Percentiles rank a stretch among this genome's conserved stretches.
These are phyloP conservation scores for Bipolaris gigantea DNA, from an alignment of 2,329 filamentous ascomycete species.

Conservation along the genomic window DNA sequence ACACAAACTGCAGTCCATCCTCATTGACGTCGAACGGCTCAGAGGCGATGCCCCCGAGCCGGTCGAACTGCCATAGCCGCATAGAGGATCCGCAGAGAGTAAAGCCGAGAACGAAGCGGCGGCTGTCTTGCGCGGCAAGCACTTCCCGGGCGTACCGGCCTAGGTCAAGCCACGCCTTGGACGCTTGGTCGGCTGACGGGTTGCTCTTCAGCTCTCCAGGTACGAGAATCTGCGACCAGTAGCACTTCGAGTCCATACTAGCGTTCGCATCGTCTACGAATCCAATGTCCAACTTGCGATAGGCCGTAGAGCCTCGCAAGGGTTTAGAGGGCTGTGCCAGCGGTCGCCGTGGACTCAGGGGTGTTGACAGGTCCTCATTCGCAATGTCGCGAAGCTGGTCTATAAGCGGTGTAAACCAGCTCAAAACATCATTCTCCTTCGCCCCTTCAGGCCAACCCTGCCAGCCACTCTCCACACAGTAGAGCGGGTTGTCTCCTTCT, in stretches of 20 bases:
- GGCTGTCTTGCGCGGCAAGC: too few species aligned
- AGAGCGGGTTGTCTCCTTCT: constrained; percentile 26
- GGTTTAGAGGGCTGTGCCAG: constrained; percentile 15
- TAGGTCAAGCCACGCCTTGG: too few species aligned
- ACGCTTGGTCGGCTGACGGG: too few species aligned
- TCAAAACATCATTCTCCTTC: constrained; percentile 25
- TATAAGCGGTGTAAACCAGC: constrained; percentile 25
- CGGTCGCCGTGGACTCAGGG: constrained; percentile 12
- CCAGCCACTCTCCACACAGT: constrained; percentile 22
- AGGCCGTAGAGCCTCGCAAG: constrained; percentile 26
- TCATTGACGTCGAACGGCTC: too few species aligned
- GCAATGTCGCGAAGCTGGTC: constrained; percentile 21
- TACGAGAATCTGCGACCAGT: constrained; percentile 3
- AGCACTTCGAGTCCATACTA: constrained; percentile 2
- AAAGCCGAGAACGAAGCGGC: too few species aligned
- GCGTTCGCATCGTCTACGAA: constrained; percentile 26
- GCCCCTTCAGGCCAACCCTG: constrained; percentile 23
- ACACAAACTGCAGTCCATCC: too few species aligned
- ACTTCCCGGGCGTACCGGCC: not conserved
- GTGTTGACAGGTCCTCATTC: constrained; percentile 14
- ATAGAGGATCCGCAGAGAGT: too few species aligned
- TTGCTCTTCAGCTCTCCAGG: too few species aligned
- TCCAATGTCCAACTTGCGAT: constrained; percentile 30
- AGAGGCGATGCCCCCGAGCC: too few species aligned
- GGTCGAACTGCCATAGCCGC: too few species aligned